Conservation (phyloP, 2,329 filamentous ascomycete genomes). For the Chrysosporium queenslandicum region DNA sequence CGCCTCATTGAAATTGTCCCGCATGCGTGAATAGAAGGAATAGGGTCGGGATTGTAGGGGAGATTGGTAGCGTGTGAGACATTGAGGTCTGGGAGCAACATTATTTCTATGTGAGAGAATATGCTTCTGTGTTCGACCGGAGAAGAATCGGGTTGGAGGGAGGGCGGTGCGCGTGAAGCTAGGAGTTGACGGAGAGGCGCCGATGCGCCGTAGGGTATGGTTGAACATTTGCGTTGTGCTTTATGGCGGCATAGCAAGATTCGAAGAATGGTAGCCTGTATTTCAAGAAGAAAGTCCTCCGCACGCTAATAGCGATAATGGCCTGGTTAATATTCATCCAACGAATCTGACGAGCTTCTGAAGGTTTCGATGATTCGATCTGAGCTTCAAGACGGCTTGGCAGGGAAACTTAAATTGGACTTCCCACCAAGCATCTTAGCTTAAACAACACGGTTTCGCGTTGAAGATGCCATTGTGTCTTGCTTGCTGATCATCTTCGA, state of each 20-base stretch:
- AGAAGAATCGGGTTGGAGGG: constrained; percentile 7
- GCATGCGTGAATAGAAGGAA: constrained; percentile 23
- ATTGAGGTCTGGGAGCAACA: not conserved
- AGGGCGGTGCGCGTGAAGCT: constrained; percentile 16
- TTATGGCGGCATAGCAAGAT: constrained; percentile 2
- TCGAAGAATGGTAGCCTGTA: not conserved
- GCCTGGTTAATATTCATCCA: not conserved
- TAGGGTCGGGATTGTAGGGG: constrained; percentile 11
- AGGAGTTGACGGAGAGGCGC: constrained; percentile 19
- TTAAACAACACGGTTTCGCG: not conserved
- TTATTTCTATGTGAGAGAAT: constrained; percentile 11
- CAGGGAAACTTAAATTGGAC: not conserved
- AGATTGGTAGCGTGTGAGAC: not conserved
- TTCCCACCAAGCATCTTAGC: not conserved
- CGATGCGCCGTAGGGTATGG: constrained; percentile 24
- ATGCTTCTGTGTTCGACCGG: constrained; percentile 4
- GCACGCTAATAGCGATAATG: not conserved
- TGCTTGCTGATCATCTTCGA: not conserved
- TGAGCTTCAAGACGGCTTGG: constrained; percentile 5
- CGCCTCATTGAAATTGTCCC: constrained; percentile 28
- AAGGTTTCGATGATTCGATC: constrained; percentile 18
- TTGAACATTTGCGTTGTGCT: constrained; percentile 19
- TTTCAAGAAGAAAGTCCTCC: not conserved
- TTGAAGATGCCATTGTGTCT: not conserved
- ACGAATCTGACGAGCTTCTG: not conserved